These are phyloP conservation scores for Rhododendron kiyosumense DNA, from an alignment of 148 eudicot genomes.

Conservation along the genomic window DNA sequence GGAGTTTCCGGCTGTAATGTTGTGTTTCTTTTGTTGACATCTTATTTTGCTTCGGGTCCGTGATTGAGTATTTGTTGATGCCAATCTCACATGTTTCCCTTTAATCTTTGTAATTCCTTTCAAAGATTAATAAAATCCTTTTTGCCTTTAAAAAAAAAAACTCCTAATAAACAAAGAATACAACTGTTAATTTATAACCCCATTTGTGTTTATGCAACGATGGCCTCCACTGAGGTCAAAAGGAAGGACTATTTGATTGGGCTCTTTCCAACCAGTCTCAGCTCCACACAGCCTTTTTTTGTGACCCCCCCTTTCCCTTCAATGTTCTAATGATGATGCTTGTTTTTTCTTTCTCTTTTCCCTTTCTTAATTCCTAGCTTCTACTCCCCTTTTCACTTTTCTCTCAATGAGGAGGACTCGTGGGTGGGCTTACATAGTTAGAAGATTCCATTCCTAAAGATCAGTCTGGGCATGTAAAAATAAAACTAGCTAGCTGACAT, in stretches of 20 bases:
- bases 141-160: too few species aligned
- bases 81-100: too few species aligned
- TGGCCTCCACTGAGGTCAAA: slow-evolving; percentile 7
- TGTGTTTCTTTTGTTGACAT: too few species aligned
- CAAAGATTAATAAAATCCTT: too few species aligned
- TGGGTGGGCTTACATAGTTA: slow-evolving; percentile 1
- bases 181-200: background rate
- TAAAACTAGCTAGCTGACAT: slow-evolving; percentile 19
- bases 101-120: too few species aligned
- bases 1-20: too few species aligned
- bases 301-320: slow-evolving; percentile 14
- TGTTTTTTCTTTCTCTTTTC: background rate
- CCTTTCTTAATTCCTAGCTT: background rate
- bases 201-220: background rate
- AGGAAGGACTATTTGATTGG: background rate
- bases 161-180: background rate
- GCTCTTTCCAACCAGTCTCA: slow-evolving; percentile 15
- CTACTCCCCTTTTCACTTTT: slow-evolving; percentile 3
- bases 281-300: slow-evolving; percentile 10
- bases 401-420: slow-evolving; percentile 20
- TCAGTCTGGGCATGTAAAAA: slow-evolving; percentile 21
- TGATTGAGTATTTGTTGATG: too few species aligned
- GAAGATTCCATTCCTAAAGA: slow-evolving; percentile 44
- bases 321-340: slow-evolving; percentile 17
- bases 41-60: too few species aligned